phyloP scores from a whole-genome alignment of 768 basidiomycete genomes.

The Hygrophorus russula region DNA sequence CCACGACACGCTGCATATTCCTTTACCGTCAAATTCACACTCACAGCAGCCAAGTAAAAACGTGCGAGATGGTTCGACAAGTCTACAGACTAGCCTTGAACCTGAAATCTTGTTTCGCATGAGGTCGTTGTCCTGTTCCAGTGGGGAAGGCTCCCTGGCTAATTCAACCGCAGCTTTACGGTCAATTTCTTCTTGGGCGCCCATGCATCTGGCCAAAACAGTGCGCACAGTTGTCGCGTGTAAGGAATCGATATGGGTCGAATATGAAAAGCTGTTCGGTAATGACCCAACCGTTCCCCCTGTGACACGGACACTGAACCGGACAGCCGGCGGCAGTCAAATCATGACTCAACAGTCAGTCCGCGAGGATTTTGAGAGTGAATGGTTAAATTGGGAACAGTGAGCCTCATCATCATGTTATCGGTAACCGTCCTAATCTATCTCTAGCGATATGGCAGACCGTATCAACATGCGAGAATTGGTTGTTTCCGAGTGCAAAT shows the following conservation, averaged over 20 bases:
- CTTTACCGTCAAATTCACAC: conserved; percentile 43
- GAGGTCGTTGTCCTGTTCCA: neutral
- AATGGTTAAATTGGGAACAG: conserved; percentile 66
- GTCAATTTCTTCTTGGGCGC: conserved; percentile 32
- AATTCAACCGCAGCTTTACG: conserved; percentile 9
- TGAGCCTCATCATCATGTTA: conserved; percentile 14
- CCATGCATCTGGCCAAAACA: conserved; percentile 55
- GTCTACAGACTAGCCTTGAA: no score
- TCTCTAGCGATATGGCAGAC: conserved; percentile 60
- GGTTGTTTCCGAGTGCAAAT: conserved; percentile 34
- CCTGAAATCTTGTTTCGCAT: no score
- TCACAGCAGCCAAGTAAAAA: conserved; percentile 6
- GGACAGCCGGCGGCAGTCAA: conserved; percentile 1
- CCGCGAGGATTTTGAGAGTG: conserved; percentile 51
- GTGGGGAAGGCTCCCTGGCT: neutral
- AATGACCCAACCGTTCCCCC: conserved; percentile 20
- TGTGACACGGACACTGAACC: conserved; percentile 24
- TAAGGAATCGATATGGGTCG: conserved; percentile 59
- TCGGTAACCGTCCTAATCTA: conserved; percentile 4
- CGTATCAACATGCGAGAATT: conserved; percentile 50
- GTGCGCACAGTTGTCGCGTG: conserved; percentile 48
- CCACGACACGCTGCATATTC: conserved; percentile 35
- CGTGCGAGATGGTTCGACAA: no score
- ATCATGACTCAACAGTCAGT: conserved; percentile 17
- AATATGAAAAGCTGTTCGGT: conserved; percentile 43